These are phyloP conservation scores for Pseudoneurospora amorphoporcata DNA, from an alignment of 495 filamentous ascomycete species.

Conservation along the genomic window DNA sequence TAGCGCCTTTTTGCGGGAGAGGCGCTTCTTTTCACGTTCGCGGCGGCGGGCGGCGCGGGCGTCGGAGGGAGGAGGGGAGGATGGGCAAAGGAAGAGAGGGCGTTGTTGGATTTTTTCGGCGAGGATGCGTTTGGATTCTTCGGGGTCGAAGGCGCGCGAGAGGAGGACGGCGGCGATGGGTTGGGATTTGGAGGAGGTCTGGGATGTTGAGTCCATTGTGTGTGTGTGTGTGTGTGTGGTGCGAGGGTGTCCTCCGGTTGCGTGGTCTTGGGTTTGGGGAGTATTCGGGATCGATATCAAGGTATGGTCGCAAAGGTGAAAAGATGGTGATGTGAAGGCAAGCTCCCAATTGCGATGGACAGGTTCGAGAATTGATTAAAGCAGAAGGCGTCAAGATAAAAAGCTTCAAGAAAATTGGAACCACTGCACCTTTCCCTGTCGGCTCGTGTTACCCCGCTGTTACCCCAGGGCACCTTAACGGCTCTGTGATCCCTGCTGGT, in stretches of 20 bases:
- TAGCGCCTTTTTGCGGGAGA: conserved; percentile 44
- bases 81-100: conserved; percentile 68
- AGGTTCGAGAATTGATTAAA: neutral
- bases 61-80: conserved; percentile 51
- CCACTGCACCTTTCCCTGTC: neutral
- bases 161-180: conserved; percentile 59
- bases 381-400: neutral
- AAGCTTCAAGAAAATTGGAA: neutral
- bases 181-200: conserved; percentile 15
- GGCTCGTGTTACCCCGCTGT: conserved; percentile 10
- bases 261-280: neutral
- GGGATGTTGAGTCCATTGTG: conserved; percentile 9
- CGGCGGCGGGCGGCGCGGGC: conserved; percentile 55
- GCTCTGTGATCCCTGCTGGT: neutral
- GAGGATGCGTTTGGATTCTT: conserved; percentile 58
- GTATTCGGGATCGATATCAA: neutral
- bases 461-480: neutral
- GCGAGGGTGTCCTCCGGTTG: neutral
- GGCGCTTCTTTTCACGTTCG: conserved; percentile 43
- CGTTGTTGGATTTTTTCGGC: conserved; percentile 72
- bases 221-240: neutral
- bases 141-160: conserved; percentile 60
- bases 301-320: neutral
- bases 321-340: neutral
- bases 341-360: neutral